Conservation (phyloP, 805 yeast species). For the Wickerhamiella bombiphila region DNA sequence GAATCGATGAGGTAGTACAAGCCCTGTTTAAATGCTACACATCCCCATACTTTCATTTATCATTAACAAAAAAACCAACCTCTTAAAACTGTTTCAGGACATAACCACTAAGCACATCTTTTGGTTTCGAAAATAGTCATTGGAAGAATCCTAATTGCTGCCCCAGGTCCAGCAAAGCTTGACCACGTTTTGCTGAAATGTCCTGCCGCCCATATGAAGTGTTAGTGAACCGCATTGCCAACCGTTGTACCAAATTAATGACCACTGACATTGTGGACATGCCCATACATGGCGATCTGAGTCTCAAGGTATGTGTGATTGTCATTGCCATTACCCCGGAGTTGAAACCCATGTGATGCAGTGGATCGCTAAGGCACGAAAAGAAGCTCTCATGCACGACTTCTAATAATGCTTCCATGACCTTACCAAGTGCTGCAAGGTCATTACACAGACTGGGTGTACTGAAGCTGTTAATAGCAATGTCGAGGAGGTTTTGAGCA, state of each 20-base stretch:
- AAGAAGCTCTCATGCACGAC: slow-evolving; percentile 42
- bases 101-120: no score
- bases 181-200: background rate
- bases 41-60: no score
- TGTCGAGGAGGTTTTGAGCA: background rate
- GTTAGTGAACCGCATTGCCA: background rate
- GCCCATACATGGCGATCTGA: background rate
- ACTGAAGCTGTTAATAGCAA: slow-evolving; percentile 3
- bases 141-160: background rate
- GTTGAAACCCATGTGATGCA: slow-evolving; percentile 32
- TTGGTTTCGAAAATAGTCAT: no score
- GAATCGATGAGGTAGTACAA: no score
- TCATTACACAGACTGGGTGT: slow-evolving; percentile 24
- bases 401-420: slow-evolving; percentile 29
- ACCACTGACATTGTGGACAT: background rate
- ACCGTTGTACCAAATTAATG: background rate
- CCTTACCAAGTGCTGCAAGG: slow-evolving; percentile 29
- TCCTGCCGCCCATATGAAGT: background rate
- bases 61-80: no score
- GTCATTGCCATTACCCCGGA: slow-evolving; percentile 7
- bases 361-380: slow-evolving; percentile 57
- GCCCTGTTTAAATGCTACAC: no score
- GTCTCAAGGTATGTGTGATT: background rate
- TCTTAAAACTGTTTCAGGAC: no score
- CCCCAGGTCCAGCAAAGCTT: slow-evolving; percentile 1